Evolutionary conservation across 495 filamentous ascomycete species (phyloP).

Genomic region (Penicillium turbatum): DNA sequence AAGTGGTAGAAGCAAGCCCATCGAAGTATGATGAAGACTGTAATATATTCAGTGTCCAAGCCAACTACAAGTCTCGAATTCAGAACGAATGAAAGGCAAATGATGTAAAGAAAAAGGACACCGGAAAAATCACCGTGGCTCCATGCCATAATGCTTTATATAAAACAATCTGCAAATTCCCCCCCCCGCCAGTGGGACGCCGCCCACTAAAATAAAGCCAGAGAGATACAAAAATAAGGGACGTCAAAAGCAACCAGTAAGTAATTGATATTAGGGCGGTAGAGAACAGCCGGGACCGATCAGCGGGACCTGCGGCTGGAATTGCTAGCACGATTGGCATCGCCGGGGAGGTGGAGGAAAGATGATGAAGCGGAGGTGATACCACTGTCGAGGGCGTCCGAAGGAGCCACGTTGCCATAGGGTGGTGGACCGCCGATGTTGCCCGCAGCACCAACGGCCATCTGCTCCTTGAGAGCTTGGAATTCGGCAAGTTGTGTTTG

Average conservation of each 20-base stretch:
- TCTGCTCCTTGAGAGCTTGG: constrained; percentile 45
- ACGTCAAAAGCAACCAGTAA: constrained; percentile 9
- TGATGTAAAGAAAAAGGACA: constrained; percentile 2
- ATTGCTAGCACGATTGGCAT: constrained; percentile 21
- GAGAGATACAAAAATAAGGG: constrained; percentile 7
- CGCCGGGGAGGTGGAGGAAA: constrained; percentile 21
- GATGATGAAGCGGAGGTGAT: constrained; percentile 34
- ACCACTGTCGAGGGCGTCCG: constrained; percentile 19
- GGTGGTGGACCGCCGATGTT: constrained; percentile 23
- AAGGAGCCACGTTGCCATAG: constrained; percentile 14
- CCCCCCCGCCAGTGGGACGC: constrained; percentile 18
- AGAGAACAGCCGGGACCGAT: neutral
- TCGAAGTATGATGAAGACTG: constrained; percentile 1
- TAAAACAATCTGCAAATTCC: constrained; percentile 14
- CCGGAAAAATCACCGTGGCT: constrained; percentile 19
- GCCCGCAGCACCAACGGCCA: constrained; percentile 32
- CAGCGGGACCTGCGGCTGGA: constrained; percentile 8
- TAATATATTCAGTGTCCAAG: constrained; percentile 11
- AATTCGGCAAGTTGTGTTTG: constrained; percentile 49
- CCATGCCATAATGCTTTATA: constrained; percentile 26
- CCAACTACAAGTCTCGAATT: constrained; percentile 3
- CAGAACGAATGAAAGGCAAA: constrained; percentile 1
- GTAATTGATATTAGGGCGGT: constrained; percentile 3
- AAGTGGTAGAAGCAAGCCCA: neutral
- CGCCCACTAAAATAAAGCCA: constrained; percentile 14